Evolutionary conservation across 2,329 filamentous ascomycete species (phyloP).

Genomic region (Botrytis paeoniae): DNA sequence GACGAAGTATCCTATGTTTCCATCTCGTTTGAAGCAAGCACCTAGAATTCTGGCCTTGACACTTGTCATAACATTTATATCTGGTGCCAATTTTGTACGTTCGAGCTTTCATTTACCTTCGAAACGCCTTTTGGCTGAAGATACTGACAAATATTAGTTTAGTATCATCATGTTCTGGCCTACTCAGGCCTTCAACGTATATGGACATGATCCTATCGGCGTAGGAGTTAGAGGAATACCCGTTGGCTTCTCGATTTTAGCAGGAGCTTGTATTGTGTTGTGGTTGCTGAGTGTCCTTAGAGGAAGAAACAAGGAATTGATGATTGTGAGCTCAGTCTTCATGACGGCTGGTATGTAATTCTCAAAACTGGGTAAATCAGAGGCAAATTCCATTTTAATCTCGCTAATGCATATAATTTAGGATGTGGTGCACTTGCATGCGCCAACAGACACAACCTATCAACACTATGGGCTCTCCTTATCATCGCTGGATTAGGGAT

Average conservation of each 20-base stretch:
- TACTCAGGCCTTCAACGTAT: slow-evolving; percentile 62
- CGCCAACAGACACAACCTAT: slow-evolving; percentile 51
- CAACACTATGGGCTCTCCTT: slow-evolving; percentile 55
- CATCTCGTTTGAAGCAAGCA: slow-evolving; percentile 54
- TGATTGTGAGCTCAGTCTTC: slow-evolving; percentile 56
- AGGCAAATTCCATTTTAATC: slow-evolving; percentile 37
- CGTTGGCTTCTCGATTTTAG: slow-evolving; percentile 61
- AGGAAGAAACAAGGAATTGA: slow-evolving; percentile 57
- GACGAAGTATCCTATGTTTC: slow-evolving; percentile 45
- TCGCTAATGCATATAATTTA: slow-evolving; percentile 39
- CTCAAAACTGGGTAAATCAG: background rate
- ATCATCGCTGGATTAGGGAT: slow-evolving; percentile 61
- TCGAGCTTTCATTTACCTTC: background rate
- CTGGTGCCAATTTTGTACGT: slow-evolving; percentile 49
- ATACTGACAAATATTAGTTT: slow-evolving; percentile 22
- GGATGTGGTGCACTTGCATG: slow-evolving; percentile 50
- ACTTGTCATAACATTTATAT: slow-evolving; percentile 56
- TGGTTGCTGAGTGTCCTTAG: slow-evolving; percentile 54
- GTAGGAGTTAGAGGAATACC: slow-evolving; percentile 65
- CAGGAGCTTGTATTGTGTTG: slow-evolving; percentile 58
- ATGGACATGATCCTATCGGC: slow-evolving; percentile 59
- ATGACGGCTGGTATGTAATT: slow-evolving; percentile 60
- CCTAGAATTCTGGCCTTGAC: slow-evolving; percentile 51
- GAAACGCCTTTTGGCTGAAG: accelerated
- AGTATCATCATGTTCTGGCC: slow-evolving; percentile 53